These are phyloP conservation scores for Halophytophthora batemanensis DNA, from an alignment of 352 stramenopile species.

Conservation along the genomic window DNA sequence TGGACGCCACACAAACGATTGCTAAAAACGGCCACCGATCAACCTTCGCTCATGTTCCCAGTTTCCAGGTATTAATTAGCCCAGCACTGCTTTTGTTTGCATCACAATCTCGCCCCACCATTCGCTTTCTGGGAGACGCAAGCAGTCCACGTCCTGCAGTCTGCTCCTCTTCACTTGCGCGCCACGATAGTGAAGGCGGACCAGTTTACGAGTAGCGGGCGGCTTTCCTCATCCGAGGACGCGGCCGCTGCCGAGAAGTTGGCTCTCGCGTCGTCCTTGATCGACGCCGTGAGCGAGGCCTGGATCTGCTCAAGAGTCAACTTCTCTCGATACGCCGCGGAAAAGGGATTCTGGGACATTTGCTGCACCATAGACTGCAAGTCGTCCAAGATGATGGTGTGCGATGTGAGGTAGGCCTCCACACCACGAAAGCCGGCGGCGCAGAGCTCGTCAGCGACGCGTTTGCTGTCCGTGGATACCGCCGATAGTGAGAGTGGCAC, in stretches of 20 bases:
- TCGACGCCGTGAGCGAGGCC: conserved; percentile 11
- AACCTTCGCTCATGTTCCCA: no score
- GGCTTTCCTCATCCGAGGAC: conserved; percentile 15
- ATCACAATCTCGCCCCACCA: no score
- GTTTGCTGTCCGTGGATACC: conserved; percentile 12
- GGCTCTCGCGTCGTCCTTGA: conserved; percentile 18
- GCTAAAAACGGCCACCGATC: no score
- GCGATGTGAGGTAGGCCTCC: conserved; percentile 21
- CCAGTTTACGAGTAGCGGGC: conserved; percentile 25
- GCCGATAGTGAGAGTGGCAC: conserved; percentile 7
- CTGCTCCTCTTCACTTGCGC: conserved; percentile 18
- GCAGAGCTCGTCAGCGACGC: conserved; percentile 20
- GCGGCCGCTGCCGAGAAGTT: conserved; percentile 19
- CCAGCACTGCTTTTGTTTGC: no score
- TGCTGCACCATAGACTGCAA: conserved; percentile 19
- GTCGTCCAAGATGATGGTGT: conserved; percentile 34
- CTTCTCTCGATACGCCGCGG: conserved; percentile 26
- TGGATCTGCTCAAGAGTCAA: conserved; percentile 21
- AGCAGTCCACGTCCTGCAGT: no score
- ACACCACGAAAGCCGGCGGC: conserved; percentile 20
- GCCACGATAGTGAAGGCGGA: conserved; percentile 22
- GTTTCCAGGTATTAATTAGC: no score
- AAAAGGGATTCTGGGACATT: conserved; percentile 25
- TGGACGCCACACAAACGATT: no score
- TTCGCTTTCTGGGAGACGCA: no score